Evolutionary conservation across 1,284 basidiomycete genomes (phyloP), one percentile per base, ranked within the genome.

Genomic region (Leccinum subatratum): DNA sequence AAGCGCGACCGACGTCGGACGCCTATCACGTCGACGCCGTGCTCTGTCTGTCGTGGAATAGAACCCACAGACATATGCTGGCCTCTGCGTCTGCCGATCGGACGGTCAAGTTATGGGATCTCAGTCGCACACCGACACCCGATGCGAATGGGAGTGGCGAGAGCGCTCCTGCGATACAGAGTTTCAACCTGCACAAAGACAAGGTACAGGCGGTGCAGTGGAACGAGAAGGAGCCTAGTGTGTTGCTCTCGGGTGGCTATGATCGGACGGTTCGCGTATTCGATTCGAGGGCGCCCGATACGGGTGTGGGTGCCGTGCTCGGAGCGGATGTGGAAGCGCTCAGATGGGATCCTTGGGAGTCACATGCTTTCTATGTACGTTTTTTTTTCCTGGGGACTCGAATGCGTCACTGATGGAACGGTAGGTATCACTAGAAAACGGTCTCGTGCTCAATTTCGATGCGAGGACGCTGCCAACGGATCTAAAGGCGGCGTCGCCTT

Each of bases 181-280:
- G 91, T 70, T 99, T 97, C 78, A 87, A 83, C 63, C 81, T 95
- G 42, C 97, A 99, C 79, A 91, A 88, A 73, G 96, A 98, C 79
- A 98, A 98, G 81, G 94, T 99, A n/a, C 96, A 98, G 79, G 89
- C 92, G 4, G 94, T 99, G 3, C 92, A 96, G 74, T 99, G 97
- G 97, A 97, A 97, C 77, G 84, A 86, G 48, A 85, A 86, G 66
- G 91, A 95, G 64, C 93, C 96, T 32, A 92, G 90, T 12, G 93
- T 96, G 45, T 81, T 99, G 48, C 80, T 99, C 67, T 96, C 93
- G 3, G 97, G 96, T 18, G 92, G 93, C 68, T 98, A 94, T 75
- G 97, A 99, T 80, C 87, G 95, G 62, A 96, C 94, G 0, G 92
- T 98, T 32, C 84, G 94, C 66, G 91, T 94, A 25, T 98, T 97